Evolutionary conservation across 1,284 basidiomycete species (phyloP).

Genomic region (Fistulinella cinereoalba): DNA sequence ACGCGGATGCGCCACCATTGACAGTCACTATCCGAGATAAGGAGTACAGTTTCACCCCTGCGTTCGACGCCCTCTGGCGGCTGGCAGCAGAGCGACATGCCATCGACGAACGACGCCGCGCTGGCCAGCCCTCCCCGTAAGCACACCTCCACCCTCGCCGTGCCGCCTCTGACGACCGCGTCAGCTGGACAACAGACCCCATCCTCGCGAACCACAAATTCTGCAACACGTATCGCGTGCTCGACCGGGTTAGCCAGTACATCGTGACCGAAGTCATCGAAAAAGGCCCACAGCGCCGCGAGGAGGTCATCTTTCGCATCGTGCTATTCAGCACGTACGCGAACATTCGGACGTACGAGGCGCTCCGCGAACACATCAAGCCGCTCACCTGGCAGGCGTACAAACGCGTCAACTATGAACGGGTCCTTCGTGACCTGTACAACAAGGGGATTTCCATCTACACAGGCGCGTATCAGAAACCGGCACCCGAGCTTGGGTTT

Average conservation of each 20-base stretch:
- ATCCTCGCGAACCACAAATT: constrained; percentile 50
- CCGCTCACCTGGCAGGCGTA: constrained; percentile 53
- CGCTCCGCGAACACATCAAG: constrained; percentile 46
- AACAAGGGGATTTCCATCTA: constrained; percentile 44
- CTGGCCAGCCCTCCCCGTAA: constrained; percentile 48
- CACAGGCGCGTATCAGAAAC: constrained; percentile 64
- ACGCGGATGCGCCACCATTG: constrained; percentile 23
- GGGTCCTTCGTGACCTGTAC: constrained; percentile 43
- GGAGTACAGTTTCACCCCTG: constrained; percentile 44
- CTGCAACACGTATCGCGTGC: constrained; percentile 60
- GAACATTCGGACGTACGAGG: constrained; percentile 57
- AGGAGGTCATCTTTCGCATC: constrained; percentile 59
- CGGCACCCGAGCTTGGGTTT: constrained; percentile 49
- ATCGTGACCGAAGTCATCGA: constrained; percentile 59
- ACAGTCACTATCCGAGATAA: constrained; percentile 38
- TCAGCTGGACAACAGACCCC: constrained; percentile 56
- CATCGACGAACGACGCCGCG: constrained; percentile 52
- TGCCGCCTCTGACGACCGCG: constrained; percentile 14
- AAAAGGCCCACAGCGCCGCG: constrained; percentile 51
- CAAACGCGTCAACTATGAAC: constrained; percentile 43
- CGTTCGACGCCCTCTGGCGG: constrained; percentile 59
- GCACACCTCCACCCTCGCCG: constrained; percentile 19
- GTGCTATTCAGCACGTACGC: constrained; percentile 61
- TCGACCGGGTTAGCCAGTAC: constrained; percentile 59
- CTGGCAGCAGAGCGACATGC: constrained; percentile 54